Evolutionary conservation across 2,329 filamentous ascomycete genomes (phyloP).

Genomic region (Zopfia rhizophila): DNA sequence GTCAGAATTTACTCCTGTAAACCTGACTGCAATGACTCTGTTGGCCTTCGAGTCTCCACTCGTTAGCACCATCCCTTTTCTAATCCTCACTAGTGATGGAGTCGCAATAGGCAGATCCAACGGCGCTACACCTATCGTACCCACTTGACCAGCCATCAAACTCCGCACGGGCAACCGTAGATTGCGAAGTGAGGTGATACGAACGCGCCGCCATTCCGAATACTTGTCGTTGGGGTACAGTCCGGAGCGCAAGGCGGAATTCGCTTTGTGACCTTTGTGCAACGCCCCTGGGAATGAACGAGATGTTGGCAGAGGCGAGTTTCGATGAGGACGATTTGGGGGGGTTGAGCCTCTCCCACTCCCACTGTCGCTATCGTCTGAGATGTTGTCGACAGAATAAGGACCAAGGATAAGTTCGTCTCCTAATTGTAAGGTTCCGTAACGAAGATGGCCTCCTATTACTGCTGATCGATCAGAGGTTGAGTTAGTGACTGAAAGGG

Average conservation of each 20-base stretch:
- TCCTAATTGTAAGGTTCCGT: slow-evolving; percentile 79
- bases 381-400: slow-evolving; percentile 53
- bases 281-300: slow-evolving; percentile 61
- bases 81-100: slow-evolving; percentile 54
- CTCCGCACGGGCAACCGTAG: slow-evolving; percentile 82
- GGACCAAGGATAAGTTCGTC: slow-evolving; percentile 84
- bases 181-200: slow-evolving; percentile 87
- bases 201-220: slow-evolving; percentile 79
- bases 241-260: slow-evolving; percentile 7
- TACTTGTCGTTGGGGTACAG: slow-evolving; percentile 23
- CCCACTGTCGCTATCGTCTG: slow-evolving; percentile 51
- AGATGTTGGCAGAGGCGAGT: slow-evolving; percentile 51
- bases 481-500: slow-evolving; percentile 1
- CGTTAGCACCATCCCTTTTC: slow-evolving; percentile 85
- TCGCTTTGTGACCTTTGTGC: slow-evolving; percentile 28
- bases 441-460: slow-evolving; percentile 84
- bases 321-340: slow-evolving; percentile 26
- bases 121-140: slow-evolving; percentile 81
- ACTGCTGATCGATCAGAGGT: slow-evolving; percentile 61
- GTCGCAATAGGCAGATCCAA: slow-evolving; percentile 37
- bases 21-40: slow-evolving; percentile 69
- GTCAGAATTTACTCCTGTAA: slow-evolving; percentile 63
- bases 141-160: slow-evolving; percentile 83
- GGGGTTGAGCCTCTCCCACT: slow-evolving; percentile 32
- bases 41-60: slow-evolving; percentile 66